Evolutionary conservation across 176 grass and related monocot genomes (phyloP).

Genomic region (Olyra latifolia): DNA sequence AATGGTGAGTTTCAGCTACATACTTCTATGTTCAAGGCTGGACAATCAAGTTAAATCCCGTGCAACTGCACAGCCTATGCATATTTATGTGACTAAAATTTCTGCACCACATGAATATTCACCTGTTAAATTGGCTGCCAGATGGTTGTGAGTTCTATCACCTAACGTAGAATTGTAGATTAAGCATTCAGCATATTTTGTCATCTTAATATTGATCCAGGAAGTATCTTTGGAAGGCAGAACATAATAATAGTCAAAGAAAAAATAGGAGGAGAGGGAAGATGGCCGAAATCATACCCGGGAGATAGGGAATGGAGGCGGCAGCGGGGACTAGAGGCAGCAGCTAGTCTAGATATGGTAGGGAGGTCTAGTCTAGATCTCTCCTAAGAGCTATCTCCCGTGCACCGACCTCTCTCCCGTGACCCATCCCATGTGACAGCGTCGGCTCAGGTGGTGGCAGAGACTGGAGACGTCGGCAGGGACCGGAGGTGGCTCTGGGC

Average conservation of each 20-base stretch:
- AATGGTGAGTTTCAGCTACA: constrained; percentile 23
- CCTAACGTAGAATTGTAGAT: neutral
- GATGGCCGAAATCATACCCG: no score
- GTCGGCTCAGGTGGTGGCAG: no score
- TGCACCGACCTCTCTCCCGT: no score
- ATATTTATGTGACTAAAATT: neutral
- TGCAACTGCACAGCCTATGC: neutral
- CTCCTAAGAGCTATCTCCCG: no score
- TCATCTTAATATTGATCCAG: neutral
- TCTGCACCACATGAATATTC: neutral
- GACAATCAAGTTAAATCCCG: neutral
- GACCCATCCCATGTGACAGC: no score
- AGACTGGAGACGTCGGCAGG: no score
- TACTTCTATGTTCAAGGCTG: neutral
- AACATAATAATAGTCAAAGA: neutral
- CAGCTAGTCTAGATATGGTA: no score
- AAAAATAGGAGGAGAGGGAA: no score
- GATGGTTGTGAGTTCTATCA: neutral
- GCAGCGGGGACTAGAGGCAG: no score
- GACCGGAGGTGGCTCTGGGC: no score
- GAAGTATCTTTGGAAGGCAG: neutral
- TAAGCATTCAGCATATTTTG: neutral
- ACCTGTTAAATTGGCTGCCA: neutral
- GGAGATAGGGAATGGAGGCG: no score
- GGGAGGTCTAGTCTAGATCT: no score